phyloP scores from a whole-genome alignment of 176 grass and related monocot genomes.

The Secale cereale region DNA sequence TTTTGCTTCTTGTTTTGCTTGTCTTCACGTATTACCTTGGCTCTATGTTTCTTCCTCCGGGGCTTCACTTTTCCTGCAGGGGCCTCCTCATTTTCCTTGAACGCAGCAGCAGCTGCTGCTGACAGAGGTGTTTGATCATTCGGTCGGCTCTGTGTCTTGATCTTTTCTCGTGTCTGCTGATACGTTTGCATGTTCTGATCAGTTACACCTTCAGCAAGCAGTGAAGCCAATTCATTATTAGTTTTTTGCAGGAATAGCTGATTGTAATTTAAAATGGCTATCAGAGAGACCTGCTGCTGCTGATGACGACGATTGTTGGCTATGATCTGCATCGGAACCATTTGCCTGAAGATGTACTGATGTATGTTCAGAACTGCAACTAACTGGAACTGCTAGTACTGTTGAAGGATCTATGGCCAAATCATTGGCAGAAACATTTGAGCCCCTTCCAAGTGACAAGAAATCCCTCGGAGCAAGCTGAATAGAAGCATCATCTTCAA shows the following conservation, averaged over 20 bases:
- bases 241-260: not conserved
- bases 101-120: not conserved
- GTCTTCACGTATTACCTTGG: slow-evolving; percentile 58
- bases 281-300: not conserved
- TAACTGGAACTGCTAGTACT: slow-evolving; percentile 9
- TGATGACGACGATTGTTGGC: not conserved
- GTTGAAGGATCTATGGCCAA: slow-evolving; percentile 7
- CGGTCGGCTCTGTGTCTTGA: slow-evolving; percentile 7
- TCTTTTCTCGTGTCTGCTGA: slow-evolving; percentile 1
- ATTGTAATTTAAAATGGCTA: not conserved
- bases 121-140: slow-evolving; percentile 22
- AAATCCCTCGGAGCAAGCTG: slow-evolving; percentile 21
- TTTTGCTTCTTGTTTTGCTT: slow-evolving; percentile 30
- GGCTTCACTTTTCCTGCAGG: slow-evolving; percentile 16
- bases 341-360: not conserved
- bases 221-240: not conserved
- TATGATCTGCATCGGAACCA: not conserved
- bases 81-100: slow-evolving; percentile 24
- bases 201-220: not conserved
- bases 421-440: not conserved
- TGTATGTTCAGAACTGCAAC: not conserved
- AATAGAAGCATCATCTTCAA: slow-evolving; percentile 27
- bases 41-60: slow-evolving; percentile 52
- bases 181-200: slow-evolving; percentile 22
- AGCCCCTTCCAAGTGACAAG: slow-evolving; percentile 26